Evolutionary conservation across 2,329 filamentous ascomycete species (phyloP).

Genomic region (Fusarium chuoi): DNA sequence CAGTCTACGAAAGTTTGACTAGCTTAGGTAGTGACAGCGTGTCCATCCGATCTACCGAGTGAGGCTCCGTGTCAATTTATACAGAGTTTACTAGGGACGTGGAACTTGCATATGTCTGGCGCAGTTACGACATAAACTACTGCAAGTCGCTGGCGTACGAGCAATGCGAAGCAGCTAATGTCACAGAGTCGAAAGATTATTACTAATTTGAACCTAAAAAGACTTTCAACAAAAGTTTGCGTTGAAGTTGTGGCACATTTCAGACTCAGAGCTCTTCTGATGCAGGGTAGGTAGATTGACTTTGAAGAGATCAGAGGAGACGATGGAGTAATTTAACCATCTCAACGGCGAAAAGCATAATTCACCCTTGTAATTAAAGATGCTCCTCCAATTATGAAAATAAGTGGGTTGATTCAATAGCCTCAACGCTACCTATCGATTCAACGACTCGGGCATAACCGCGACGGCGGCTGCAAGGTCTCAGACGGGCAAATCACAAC

Average conservation of each 20-base stretch:
- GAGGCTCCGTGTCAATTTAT: background rate
- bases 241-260: background rate
- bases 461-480: constrained; percentile 19
- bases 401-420: background rate
- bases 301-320: background rate
- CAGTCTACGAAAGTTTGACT: background rate
- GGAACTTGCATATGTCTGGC: background rate
- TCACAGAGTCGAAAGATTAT: background rate
- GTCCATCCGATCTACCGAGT: background rate
- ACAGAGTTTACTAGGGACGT: background rate
- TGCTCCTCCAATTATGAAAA: background rate
- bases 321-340: background rate
- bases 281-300: background rate
- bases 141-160: background rate
- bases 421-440: background rate
- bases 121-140: background rate
- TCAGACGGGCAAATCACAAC: constrained; percentile 26
- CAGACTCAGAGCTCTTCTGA: no score
- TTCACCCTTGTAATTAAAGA: background rate
- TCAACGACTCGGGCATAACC: constrained; percentile 18
- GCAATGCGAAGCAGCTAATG: background rate
- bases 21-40: background rate
- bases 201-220: background rate
- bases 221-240: background rate
- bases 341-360: background rate